Evolutionary conservation across 805 yeast genomes (phyloP), one percentile per base, ranked within the genome.

Genomic region (Lipomyces oligophaga): DNA sequence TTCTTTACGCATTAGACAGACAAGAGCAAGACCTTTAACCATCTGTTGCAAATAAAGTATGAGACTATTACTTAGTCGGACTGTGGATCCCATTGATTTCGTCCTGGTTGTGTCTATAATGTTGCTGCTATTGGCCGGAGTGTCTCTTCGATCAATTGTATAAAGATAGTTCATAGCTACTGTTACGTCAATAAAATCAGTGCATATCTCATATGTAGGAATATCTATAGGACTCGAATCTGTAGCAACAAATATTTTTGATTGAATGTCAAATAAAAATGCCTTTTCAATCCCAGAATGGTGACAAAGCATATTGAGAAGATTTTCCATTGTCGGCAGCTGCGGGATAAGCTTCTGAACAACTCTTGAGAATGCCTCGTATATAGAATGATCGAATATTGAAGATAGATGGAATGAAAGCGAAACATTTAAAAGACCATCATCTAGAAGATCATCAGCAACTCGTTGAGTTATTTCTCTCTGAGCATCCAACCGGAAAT

Each of bases 381-480:
- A 88, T 37, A 93, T 87, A 16, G 96, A 85, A 65, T 89, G 96
- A 65, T 93, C 97, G 65, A 89, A 90, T 35, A 93, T 90, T 1
- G 95, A 84, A 1, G 98, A 93, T 59, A 87, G 72, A 65, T 93
- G 93, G 65, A 87, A 93, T 3, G 90, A 80, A 1, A 90, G 84
- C 61, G 87, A 93, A 15, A 88, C 95, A 19, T 93, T 94, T 60
- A 88, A 95, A 27, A 89, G 70, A 0, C 96, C 97, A 55, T 84
- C 76, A 61, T 89, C 97, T 47, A 84, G 71, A 31, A 93, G 72
- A 62, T 89, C 97, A 66, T 93, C 97, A 8, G 94, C 94, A 0
- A 90, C 87, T 56, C 97, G 73, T 64, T 89, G 96, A 86, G 87
- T 88, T 45, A 93, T 93, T 63, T 93, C 97, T 61, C 97, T 76